Conservation (phyloP, 108 stramenopile genomes). For the Mediolabrus comicus region DNA sequence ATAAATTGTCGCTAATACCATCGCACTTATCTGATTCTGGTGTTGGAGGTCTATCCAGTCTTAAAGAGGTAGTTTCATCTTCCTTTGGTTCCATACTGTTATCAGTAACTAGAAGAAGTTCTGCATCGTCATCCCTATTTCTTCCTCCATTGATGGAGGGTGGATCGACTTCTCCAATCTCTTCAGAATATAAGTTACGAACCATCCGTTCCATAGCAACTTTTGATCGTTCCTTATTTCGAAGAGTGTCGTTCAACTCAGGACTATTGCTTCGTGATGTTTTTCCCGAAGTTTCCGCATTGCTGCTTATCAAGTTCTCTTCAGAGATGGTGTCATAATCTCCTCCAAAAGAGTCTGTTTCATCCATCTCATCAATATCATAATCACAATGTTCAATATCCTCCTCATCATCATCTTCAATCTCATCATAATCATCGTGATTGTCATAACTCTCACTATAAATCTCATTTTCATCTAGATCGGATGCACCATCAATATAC, state of each 20-base stretch:
- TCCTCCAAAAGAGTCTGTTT: neutral
- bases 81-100: conserved; percentile 1
- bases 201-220: neutral
- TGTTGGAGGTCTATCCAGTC: neutral
- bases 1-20: neutral
- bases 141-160: neutral
- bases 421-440: neutral
- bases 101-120: neutral
- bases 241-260: neutral
- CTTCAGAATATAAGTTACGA: neutral
- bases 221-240: too few species aligned
- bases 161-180: neutral
- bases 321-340: neutral
- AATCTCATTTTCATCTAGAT: neutral
- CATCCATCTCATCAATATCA: conserved; percentile 4
- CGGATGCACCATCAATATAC: neutral
- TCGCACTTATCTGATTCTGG: neutral
- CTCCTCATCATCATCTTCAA: neutral
- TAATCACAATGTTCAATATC: neutral
- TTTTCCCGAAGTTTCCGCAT: neutral
- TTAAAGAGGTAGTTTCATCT: neutral
- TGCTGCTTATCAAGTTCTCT: neutral
- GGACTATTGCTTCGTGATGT: neutral
- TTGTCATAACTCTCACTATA: neutral
- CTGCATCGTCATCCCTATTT: too few species aligned